Evolutionary conservation across 352 stramenopile species (phyloP).

Genomic region (Peronospora belbahrii): DNA sequence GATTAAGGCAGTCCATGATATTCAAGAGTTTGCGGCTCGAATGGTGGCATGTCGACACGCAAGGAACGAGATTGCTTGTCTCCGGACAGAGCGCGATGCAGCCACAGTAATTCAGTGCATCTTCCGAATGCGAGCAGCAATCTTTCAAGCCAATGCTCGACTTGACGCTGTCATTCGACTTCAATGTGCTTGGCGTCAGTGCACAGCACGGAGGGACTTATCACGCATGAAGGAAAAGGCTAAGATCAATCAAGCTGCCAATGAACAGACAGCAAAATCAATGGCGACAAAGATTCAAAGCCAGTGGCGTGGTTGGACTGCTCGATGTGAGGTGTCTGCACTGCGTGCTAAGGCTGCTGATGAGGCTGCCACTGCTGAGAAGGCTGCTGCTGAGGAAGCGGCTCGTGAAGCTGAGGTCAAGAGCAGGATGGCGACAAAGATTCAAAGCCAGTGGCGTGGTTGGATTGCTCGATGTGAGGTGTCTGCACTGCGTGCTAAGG

Average conservation of each 20-base stretch:
- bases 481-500: too few species aligned
- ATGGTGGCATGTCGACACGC: slow-evolving; percentile 20
- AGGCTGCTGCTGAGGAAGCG: too few species aligned
- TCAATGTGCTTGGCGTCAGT: slow-evolving; percentile 30
- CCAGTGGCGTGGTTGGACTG: neutral
- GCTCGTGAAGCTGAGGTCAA: too few species aligned
- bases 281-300: slow-evolving; percentile 13
- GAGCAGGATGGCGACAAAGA: too few species aligned
- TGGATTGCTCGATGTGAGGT: too few species aligned
- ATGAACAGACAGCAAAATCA: slow-evolving; percentile 1
- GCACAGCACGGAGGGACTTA: slow-evolving; percentile 7
- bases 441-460: too few species aligned
- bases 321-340: neutral
- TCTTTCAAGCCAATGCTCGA: slow-evolving; percentile 9
- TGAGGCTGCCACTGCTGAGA: too few species aligned
- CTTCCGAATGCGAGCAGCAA: slow-evolving; percentile 11
- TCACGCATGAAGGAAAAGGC: slow-evolving; percentile 10
- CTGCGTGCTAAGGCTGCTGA: slow-evolving; percentile 1
- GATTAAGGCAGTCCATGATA: slow-evolving; percentile 19
- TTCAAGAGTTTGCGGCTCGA: slow-evolving; percentile 26
- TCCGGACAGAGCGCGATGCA: slow-evolving; percentile 15
- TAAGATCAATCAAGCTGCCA: slow-evolving; percentile 1
- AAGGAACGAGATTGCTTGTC: slow-evolving; percentile 3
- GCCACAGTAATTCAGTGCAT: slow-evolving; percentile 25
- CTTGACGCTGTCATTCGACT: slow-evolving; percentile 18